Evolutionary conservation across 2,329 filamentous ascomycete genomes (phyloP).

Genomic region (Dryadomyces sulphureus): DNA sequence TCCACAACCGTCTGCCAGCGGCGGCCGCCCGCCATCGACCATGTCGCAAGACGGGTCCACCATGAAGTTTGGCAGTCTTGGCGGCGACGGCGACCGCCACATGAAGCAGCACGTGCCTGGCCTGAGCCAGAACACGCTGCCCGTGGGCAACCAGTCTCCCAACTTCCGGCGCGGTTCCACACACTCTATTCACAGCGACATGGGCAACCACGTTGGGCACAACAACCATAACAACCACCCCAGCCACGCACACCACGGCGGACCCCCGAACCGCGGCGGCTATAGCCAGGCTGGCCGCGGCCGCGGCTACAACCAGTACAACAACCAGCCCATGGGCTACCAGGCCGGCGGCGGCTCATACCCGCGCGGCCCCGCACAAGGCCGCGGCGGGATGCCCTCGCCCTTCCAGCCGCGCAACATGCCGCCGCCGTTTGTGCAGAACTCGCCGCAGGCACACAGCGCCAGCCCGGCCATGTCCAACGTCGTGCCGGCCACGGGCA

Average conservation of each 20-base stretch:
- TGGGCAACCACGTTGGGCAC: constrained; percentile 47
- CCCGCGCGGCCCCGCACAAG: constrained; percentile 26
- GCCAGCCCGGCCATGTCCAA: constrained; percentile 51
- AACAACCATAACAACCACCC: constrained; percentile 37
- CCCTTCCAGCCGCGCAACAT: constrained; percentile 31
- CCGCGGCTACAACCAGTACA: constrained; percentile 32
- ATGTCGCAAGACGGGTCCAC: constrained; percentile 52
- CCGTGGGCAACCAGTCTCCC: constrained; percentile 29
- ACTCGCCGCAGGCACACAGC: constrained; percentile 50
- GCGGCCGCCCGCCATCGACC: constrained; percentile 70
- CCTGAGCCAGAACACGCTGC: constrained; percentile 44
- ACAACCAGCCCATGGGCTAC: constrained; percentile 28
- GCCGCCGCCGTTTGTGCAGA: constrained; percentile 23
- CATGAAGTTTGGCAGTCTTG: constrained; percentile 73
- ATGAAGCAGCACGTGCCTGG: constrained; percentile 45
- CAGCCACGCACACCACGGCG: constrained; percentile 32
- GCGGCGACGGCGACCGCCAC: constrained; percentile 63
- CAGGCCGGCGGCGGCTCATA: constrained; percentile 22
- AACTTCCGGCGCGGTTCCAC: constrained; percentile 80
- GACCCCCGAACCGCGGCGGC: constrained; percentile 43
- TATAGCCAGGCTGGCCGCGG: constrained; percentile 35
- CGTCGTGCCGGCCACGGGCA: constrained; percentile 43
- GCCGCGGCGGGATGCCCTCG: constrained; percentile 32
- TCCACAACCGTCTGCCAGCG: constrained; percentile 70
- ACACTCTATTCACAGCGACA: constrained; percentile 65